Conservation (phyloP, 495 filamentous ascomycete genomes). For the Pseudomonodictys pantanalensis region DNA sequence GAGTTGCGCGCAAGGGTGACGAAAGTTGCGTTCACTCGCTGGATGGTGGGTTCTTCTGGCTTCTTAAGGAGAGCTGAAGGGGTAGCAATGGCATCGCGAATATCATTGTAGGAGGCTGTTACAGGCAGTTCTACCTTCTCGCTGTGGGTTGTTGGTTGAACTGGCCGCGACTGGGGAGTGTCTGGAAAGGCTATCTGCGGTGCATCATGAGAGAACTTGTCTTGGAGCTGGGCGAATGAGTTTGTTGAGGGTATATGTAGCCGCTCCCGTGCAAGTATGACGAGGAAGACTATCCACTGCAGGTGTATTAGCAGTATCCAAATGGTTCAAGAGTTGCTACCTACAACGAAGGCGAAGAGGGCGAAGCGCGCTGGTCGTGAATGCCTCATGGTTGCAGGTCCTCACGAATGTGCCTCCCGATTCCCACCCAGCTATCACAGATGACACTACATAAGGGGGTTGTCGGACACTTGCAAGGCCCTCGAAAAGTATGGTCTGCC, state of each 20-base stretch:
- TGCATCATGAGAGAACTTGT: no score
- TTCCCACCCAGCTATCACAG: no score
- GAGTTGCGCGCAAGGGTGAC: conserved; percentile 87
- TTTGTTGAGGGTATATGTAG: no score
- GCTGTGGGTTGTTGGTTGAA: no score
- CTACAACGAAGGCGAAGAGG: background rate
- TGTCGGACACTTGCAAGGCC: no score
- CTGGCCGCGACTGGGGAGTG: no score
- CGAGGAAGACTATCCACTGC: background rate
- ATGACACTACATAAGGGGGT: no score
- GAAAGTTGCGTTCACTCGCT: conserved; percentile 79
- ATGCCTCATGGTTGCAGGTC: background rate
- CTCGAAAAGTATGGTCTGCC: no score
- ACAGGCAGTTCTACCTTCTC: no score
- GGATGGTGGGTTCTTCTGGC: background rate
- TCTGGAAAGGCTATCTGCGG: no score
- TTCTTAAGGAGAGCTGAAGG: background rate
- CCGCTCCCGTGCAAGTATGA: background rate
- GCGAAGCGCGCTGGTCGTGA: background rate
- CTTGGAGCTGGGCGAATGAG: no score
- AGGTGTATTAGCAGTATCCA: background rate
- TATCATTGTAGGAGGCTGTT: background rate
- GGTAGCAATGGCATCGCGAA: background rate
- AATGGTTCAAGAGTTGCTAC: background rate
- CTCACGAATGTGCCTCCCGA: background rate